A percentile compares a stretch with the other conserved stretches of the same genome.
These are phyloP conservation scores for Pyricularia sp. DNA, from an alignment of 2,329 filamentous ascomycete genomes.

Conservation along the genomic window DNA sequence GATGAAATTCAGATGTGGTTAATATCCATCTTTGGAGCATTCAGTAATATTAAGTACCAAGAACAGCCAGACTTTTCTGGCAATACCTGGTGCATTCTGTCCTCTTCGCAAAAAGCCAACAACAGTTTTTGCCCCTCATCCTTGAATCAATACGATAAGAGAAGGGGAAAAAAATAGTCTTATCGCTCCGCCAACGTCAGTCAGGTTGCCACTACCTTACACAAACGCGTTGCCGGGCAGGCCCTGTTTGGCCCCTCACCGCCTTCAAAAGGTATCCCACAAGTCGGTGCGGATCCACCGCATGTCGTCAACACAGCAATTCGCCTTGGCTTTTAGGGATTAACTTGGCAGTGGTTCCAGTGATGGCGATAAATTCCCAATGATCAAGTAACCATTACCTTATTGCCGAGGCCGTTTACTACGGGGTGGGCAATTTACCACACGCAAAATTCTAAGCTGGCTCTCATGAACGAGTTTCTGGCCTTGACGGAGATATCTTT, in stretches of 20 bases:
- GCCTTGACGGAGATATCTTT: neutral
- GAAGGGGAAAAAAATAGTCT: neutral
- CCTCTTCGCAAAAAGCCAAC: neutral
- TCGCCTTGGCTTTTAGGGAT: neutral
- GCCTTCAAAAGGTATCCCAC: neutral
- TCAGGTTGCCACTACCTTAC: neutral
- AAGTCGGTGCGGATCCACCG: neutral
- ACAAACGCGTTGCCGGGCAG: neutral
- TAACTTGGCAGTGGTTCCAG: neutral
- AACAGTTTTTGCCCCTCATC: neutral
- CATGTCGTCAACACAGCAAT: neutral
- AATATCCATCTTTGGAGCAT: neutral
- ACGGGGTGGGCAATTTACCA: neutral
- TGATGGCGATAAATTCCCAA: neutral
- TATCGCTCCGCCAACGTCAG: neutral
- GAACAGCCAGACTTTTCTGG: neutral
- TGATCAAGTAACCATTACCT: slow-evolving; percentile 4
- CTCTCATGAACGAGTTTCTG: neutral
- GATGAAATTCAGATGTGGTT: neutral
- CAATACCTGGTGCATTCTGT: neutral
- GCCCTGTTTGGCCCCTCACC: neutral
- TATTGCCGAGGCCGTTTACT: slow-evolving; percentile 1
- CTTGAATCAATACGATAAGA: neutral
- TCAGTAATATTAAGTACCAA: neutral
- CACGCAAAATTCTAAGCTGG: neutral